Base-by-base conservation (phyloP, 148 eudicot species). In the Rhododendron williamsianum region DNA sequence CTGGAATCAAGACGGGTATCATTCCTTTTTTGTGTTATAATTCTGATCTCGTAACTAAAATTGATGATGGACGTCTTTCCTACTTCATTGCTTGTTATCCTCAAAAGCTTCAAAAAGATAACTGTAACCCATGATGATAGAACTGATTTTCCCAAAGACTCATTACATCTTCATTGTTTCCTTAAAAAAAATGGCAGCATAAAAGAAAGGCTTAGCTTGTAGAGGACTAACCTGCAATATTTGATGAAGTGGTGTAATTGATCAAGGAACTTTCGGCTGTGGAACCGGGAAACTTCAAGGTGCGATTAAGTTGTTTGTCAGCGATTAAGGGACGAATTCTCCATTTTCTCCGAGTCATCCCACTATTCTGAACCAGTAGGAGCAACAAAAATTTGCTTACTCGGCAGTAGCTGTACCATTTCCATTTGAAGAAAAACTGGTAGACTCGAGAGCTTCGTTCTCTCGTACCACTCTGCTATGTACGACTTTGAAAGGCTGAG, bases 381-480 rank as follows among this genome's bases (percentile, higher is more conserved):
- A 23, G 41, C 48, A 77, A 51, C 80, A 84, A 88, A 83, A 82
- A 38, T 38, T 86, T 77, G 85, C 89, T 92, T 85, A 93, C 63
- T 91, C 83, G 78, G 89, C 92, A 87, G 69, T 76, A 84, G 85
- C 85, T 85, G 88, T 67, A 79, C 71, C 85, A 79, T 82, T 89
- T 86, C 91, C 93, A 85, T 88, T 88, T 73, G 95, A 69, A 82
- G 91, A 81, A 83, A 90, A 89, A 82, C 90, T 87, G 69, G 88
- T 36, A 84, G 91, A 89, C 84, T 86, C 91, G 58, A 93, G 91
- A 88, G 91, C 87, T 91, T 94, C 96, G 38, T 93, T 91, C 85
- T 90, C 98, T 92, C 92, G 89, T 83, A 95, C 86, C 84, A 97
- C 98, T 91, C 99, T 92, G 89, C 94, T 91, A 87, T 89, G 92